These are phyloP conservation scores for Westerdykella ornata DNA, from an alignment of 2,329 filamentous ascomycete genomes.

Conservation along the genomic window DNA sequence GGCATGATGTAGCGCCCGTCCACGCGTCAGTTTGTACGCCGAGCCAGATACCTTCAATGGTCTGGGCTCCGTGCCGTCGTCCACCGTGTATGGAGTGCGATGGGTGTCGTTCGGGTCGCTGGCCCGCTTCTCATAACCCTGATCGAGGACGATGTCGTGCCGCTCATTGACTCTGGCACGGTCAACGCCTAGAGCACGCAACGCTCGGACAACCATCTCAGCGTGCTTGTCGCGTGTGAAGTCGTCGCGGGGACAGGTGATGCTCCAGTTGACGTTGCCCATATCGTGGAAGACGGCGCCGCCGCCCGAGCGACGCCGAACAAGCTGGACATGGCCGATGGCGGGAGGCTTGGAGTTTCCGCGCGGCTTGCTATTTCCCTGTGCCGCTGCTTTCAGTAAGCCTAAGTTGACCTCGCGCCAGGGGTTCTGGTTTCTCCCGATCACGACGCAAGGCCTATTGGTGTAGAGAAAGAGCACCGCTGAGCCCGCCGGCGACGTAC, in stretches of 20 bases:
- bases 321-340: slow-evolving; percentile 52
- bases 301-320: slow-evolving; percentile 80
- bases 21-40: slow-evolving; percentile 83
- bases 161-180: slow-evolving; percentile 73
- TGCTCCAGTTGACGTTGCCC: slow-evolving; percentile 91
- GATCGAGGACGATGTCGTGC: slow-evolving; percentile 83
- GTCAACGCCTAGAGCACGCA: slow-evolving; percentile 54
- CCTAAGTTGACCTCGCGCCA: slow-evolving; percentile 83
- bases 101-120: slow-evolving; percentile 39
- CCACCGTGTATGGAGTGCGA: slow-evolving; percentile 39
- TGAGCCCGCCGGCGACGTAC: slow-evolving; percentile 63
- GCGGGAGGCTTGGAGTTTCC: slow-evolving; percentile 33
- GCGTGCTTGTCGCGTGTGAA: slow-evolving; percentile 87
- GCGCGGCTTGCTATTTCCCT: slow-evolving; percentile 12
- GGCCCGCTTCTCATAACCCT: slow-evolving; percentile 27
- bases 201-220: slow-evolving; percentile 83
- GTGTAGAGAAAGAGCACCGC: slow-evolving; percentile 80
- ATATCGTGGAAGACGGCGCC: slow-evolving; percentile 90
- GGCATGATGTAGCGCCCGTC: slow-evolving; percentile 81
- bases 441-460: slow-evolving; percentile 79
- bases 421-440: slow-evolving; percentile 95
- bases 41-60: slow-evolving; percentile 80
- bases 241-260: slow-evolving; percentile 68
- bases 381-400: slow-evolving; percentile 46
- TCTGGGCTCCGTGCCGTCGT: slow-evolving; percentile 22